Conservation (phyloP, 2,329 filamentous ascomycete species). For the Thermomyces lanuginosus region DNA sequence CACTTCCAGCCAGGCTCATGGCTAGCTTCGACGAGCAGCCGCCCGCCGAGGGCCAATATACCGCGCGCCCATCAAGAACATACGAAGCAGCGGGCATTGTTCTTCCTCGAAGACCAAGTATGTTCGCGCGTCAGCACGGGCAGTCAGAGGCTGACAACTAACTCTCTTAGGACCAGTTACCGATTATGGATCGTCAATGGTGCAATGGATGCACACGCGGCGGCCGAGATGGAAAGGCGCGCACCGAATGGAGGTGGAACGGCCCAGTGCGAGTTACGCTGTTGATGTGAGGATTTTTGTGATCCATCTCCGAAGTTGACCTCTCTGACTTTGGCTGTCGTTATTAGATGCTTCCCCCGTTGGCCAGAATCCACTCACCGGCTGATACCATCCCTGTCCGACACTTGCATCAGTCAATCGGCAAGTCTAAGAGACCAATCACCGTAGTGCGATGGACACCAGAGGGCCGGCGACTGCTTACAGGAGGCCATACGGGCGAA, state of each 20-base stretch:
- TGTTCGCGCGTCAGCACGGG: constrained; percentile 8
- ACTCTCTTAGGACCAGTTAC: constrained; percentile 66
- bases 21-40: constrained; percentile 26
- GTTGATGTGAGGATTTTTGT: constrained; percentile 51
- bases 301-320: not conserved
- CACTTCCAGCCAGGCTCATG: no score
- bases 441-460: constrained; percentile 97
- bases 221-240: constrained; percentile 57
- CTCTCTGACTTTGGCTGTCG: constrained; percentile 7
- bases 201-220: constrained; percentile 79
- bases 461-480: constrained; percentile 78
- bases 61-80: constrained; percentile 16
- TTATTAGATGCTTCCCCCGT: constrained; percentile 65
- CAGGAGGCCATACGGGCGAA: constrained; percentile 88
- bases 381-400: constrained; percentile 86
- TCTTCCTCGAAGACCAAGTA: constrained; percentile 27
- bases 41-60: constrained; percentile 18
- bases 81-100: constrained; percentile 18
- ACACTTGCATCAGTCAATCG: constrained; percentile 91
- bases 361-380: constrained; percentile 55
- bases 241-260: constrained; percentile 58
- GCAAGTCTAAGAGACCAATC: constrained; percentile 94
- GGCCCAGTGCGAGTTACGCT: constrained; percentile 77
- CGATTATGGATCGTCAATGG: constrained; percentile 78
- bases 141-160: no score